Evolutionary conservation across 1,139 yeast genomes (phyloP).

Genomic region (Yamadazyma atmosphaerica): DNA sequence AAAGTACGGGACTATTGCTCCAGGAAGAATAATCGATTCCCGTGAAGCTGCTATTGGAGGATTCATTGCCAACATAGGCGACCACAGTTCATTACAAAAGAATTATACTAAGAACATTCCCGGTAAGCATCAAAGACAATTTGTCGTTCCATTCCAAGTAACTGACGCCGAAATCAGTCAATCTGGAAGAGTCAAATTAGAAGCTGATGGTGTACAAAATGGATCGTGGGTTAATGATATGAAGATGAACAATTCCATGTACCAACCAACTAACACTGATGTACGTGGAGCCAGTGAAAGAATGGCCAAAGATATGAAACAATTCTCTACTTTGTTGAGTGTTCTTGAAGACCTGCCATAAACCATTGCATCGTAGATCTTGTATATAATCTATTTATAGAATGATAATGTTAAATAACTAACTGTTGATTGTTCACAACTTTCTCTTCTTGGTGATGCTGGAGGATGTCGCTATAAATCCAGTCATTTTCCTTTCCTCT

Average conservation of each 20-base stretch:
- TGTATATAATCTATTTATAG: conserved; percentile 10
- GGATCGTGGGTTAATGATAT: conserved; percentile 42
- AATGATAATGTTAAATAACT: no score
- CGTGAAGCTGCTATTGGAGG: conserved; percentile 74
- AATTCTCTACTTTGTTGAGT: conserved; percentile 17
- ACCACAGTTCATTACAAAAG: conserved; percentile 40
- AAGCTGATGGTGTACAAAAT: conserved; percentile 42
- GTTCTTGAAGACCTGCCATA: conserved; percentile 13
- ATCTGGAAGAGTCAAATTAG: conserved; percentile 38
- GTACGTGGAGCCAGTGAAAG: conserved; percentile 37
- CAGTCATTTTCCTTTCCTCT: conserved; percentile 47
- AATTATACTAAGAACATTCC: conserved; percentile 44
- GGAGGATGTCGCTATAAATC: conserved; percentile 18
- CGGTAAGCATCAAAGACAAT: conserved; percentile 47
- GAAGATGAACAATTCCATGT: conserved; percentile 18
- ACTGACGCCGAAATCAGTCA: conserved; percentile 40
- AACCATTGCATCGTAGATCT: conserved; percentile 1
- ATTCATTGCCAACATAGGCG: conserved; percentile 52
- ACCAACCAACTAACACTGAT: conserved; percentile 33
- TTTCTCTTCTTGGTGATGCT: conserved; percentile 32
- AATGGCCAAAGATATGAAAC: conserved; percentile 30
- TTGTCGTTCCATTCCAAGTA: conserved; percentile 45
- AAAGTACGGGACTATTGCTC: conserved; percentile 55
- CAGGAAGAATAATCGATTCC: conserved; percentile 65
- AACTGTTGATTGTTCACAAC: no score